phyloP scores from a whole-genome alignment of 805 yeast genomes.

The Candida chauliodis region DNA sequence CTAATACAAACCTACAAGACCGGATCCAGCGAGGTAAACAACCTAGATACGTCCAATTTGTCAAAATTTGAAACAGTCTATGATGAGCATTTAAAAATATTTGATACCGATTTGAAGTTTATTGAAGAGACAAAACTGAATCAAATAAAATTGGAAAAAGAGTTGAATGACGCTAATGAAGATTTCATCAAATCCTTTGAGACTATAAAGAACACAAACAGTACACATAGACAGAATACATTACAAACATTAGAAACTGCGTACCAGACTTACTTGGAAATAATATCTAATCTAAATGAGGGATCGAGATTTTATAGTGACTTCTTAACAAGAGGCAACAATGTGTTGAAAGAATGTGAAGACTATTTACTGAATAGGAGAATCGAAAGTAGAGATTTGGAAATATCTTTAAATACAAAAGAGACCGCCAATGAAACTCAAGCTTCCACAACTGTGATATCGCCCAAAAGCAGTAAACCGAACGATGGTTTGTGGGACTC shows the following conservation, averaged over 20 bases:
- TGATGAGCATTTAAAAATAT: conserved; percentile 42
- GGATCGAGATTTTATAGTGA: conserved; percentile 72
- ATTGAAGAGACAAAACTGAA: conserved; percentile 35
- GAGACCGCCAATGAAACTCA: neutral
- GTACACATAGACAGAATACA: conserved; percentile 42
- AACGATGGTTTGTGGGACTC: conserved; percentile 15
- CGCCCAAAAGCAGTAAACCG: conserved; percentile 8
- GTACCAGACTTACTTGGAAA: conserved; percentile 50
- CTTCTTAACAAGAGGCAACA: conserved; percentile 45
- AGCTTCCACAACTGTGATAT: neutral
- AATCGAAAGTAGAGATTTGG: conserved; percentile 51
- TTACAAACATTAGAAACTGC: conserved; percentile 51
- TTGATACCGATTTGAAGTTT: conserved; percentile 46
- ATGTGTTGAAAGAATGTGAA: conserved; percentile 47
- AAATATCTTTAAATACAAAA: conserved; percentile 15
- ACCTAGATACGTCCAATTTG: conserved; percentile 11
- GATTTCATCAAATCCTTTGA: conserved; percentile 19
- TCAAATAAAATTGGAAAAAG: conserved; percentile 34
- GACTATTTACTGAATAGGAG: conserved; percentile 50
- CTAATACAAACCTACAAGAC: conserved; percentile 46
- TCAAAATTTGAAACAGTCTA: conserved; percentile 36
- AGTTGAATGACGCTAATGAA: conserved; percentile 31
- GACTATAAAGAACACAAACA: conserved; percentile 13
- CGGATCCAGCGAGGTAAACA: conserved; percentile 13
- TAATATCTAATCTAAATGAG: conserved; percentile 57